Evolutionary conservation across 2,329 filamentous ascomycete species (phyloP).

Genomic region (Esteya vermicola): DNA sequence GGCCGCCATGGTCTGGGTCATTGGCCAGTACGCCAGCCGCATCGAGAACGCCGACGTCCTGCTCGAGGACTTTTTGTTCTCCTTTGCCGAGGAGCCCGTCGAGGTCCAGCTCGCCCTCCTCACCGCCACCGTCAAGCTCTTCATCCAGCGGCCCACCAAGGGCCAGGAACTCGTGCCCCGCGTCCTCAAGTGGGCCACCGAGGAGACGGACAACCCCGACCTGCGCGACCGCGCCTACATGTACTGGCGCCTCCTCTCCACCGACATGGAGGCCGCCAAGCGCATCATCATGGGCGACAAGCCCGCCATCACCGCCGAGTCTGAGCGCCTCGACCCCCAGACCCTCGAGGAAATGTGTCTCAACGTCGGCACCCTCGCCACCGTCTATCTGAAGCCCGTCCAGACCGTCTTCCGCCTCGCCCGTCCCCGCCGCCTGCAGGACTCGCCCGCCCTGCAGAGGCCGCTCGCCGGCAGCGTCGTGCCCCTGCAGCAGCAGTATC

Average conservation of each 20-base stretch:
- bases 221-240: constrained; percentile 93
- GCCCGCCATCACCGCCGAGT: constrained; percentile 89
- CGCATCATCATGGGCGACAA: constrained; percentile 95
- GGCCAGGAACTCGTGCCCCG: constrained; percentile 86
- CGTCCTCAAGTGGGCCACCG: constrained; percentile 95
- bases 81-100: constrained; percentile 85
- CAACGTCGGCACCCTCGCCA: constrained; percentile 88
- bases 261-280: constrained; percentile 76
- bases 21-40: constrained; percentile 91
- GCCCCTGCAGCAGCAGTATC: neutral
- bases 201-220: constrained; percentile 98
- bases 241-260: constrained; percentile 96
- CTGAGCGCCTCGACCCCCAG: constrained; percentile 77
- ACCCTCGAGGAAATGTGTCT: constrained; percentile 96
- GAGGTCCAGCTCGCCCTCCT: constrained; percentile 91
- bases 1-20: constrained; percentile 98
- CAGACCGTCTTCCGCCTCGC: constrained; percentile 92
- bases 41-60: constrained; percentile 94
- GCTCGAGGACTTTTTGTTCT: constrained; percentile 87
- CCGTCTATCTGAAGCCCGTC: constrained; percentile 94
- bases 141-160: constrained; percentile 92
- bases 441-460: constrained; percentile 76
- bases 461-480: too few species aligned
- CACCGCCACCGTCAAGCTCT: constrained; percentile 93
- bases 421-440: constrained; percentile 61